Percentiles rank a stretch among this genome's conserved stretches.
Evolutionary conservation across 2,329 filamentous ascomycete genomes (phyloP).

Genomic region (Colletotrichum musicola): DNA sequence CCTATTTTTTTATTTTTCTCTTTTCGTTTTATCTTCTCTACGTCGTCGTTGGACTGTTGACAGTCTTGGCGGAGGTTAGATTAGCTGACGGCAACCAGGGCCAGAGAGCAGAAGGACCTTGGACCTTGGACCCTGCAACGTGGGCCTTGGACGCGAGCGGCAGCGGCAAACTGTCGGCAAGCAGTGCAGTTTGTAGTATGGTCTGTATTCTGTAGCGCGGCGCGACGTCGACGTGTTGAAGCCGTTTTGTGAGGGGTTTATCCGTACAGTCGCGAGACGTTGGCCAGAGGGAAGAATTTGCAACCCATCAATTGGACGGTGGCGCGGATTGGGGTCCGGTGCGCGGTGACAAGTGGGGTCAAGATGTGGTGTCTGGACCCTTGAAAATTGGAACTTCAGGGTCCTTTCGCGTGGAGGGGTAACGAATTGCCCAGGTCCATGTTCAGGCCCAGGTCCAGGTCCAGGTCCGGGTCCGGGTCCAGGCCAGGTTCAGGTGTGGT

Average conservation of each 20-base stretch:
- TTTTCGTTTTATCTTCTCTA: too few relatives aligned
- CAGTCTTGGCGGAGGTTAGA: constrained; percentile 8
- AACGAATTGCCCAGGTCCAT: constrained; percentile 5
- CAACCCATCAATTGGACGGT: constrained; percentile 35
- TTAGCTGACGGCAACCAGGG: background rate
- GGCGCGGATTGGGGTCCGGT: constrained; percentile 33
- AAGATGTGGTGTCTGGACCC: constrained; percentile 31
- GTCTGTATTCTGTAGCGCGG: too few relatives aligned
- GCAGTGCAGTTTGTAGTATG: background rate
- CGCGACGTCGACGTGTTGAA: background rate
- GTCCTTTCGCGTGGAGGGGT: constrained; percentile 37
- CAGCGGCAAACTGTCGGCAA: background rate
- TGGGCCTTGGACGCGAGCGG: background rate
- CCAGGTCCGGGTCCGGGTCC: too few relatives aligned
- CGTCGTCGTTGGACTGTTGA: constrained; percentile 1
- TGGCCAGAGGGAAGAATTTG: constrained; percentile 32
- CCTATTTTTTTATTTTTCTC: background rate
- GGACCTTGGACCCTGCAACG: background rate
- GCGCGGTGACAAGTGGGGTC: constrained; percentile 35
- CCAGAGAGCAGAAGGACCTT: constrained; percentile 3
- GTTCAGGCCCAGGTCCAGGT: too few relatives aligned
- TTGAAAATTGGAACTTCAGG: constrained; percentile 40
- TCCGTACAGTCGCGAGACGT: constrained; percentile 9
- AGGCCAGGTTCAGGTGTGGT: too few relatives aligned
- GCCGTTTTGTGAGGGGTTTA: constrained; percentile 30